phyloP scores from a whole-genome alignment of 2,329 filamentous ascomycete species.

The Phaeoacremonium minimum region DNA sequence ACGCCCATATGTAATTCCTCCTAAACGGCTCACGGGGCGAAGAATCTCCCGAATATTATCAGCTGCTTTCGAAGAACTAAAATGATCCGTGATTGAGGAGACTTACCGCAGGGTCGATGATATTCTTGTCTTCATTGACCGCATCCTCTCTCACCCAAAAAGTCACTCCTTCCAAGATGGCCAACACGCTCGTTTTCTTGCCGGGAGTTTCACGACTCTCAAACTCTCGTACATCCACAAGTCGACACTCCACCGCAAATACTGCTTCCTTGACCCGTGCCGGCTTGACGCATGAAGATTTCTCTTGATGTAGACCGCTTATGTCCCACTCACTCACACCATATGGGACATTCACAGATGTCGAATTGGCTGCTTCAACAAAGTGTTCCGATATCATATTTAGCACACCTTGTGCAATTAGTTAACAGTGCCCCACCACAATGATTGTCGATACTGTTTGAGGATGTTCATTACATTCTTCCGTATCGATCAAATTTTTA shows the following conservation, averaged over 20 bases:
- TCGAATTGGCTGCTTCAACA: slow-evolving; percentile 63
- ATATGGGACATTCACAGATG: slow-evolving; percentile 58
- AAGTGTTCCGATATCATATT: slow-evolving; percentile 69
- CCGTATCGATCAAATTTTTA: slow-evolving; percentile 54
- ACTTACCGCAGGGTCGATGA: slow-evolving; percentile 50
- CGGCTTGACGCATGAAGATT: slow-evolving; percentile 37
- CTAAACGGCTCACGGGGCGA: slow-evolving; percentile 58
- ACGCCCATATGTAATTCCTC: slow-evolving; percentile 63
- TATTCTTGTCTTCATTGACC: slow-evolving; percentile 56
- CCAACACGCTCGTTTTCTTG: slow-evolving; percentile 62
- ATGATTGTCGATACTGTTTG: background rate
- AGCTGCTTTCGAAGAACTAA: too few species aligned
- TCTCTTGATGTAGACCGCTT: slow-evolving; percentile 43
- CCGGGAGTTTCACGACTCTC: slow-evolving; percentile 53
- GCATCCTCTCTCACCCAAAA: slow-evolving; percentile 71
- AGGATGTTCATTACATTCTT: slow-evolving; percentile 43
- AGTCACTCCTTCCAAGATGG: slow-evolving; percentile 60
- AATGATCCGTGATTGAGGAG: background rate
- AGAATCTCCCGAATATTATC: slow-evolving; percentile 31
- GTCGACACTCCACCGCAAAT: slow-evolving; percentile 62
- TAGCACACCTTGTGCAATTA: slow-evolving; percentile 32
- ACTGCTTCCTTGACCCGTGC: slow-evolving; percentile 62
- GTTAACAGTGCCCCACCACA: background rate
- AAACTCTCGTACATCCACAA: slow-evolving; percentile 60
- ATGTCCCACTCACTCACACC: slow-evolving; percentile 61